Base-by-base conservation (phyloP, 1,284 basidiomycete species). In the Ganoderma meredithae region DNA sequence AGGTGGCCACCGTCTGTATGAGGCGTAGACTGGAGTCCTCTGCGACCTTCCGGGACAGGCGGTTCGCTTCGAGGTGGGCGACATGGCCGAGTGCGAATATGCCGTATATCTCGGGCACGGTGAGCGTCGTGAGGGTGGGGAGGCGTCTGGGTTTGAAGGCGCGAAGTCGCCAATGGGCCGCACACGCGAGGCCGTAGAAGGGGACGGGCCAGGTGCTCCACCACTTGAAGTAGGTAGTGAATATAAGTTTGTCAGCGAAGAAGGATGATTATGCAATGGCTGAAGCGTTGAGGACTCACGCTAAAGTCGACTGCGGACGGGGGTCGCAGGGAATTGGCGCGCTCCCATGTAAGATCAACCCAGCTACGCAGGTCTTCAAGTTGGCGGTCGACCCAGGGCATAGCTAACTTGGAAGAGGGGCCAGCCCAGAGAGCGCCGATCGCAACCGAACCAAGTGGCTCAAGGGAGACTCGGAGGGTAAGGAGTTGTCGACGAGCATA, bases 171-270 rank as follows among this genome's bases (percentile, higher is more conserved):
- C 25, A 15, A n/a, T 66, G 64, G 7, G 61, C 22, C 13, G 62
- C 15, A 40, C n/a, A 62, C 8, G 64, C 60, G 27, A 66, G 40
- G 12, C 22, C 60, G 31, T 66, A 66, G 6, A 62, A 19, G 3
- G 64, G 64, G 40, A 66, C 22, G 7, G 64, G 60, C 64, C 64
- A 62, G 22, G 53, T 36, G 17, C 64, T 60, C 52, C 15, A 47
- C 40, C 60, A 53, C 60, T 66, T 31, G 27, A 3, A 31, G 25
- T n/a, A 22, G 7, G 8, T 19, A 55, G 17, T 31, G 9, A 4
- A 22, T 2, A 1, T 25, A 12, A 0, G 36, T n/a, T n/a, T n/a
- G n/a, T 59, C 10, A 40, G 39, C 22, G 3, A 55, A 13, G 10
- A 27, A 17, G 4, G 4, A 13, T 19, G 39, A 10, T n/a, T n/a